Conservation (phyloP, 257 asterid genomes). For the Solanum pennellii region DNA sequence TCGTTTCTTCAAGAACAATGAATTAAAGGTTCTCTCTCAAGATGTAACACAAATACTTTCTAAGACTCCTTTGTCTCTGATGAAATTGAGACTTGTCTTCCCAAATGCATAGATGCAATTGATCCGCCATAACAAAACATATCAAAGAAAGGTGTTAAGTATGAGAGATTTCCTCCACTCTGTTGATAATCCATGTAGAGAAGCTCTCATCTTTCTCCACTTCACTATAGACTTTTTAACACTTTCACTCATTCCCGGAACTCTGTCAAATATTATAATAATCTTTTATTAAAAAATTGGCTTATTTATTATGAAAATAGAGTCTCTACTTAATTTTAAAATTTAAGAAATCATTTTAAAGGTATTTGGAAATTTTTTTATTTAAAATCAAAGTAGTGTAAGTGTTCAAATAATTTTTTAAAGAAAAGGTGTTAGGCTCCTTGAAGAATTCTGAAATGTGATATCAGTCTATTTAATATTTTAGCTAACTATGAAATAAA, state of each 20-base stretch:
- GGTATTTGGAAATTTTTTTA: background rate
- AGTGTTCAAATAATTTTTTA: too few species aligned
- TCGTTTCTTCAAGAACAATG: conserved; percentile 29
- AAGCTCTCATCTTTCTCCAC: conserved; percentile 79
- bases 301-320: background rate
- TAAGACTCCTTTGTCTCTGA: conserved; percentile 38
- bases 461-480: too few species aligned
- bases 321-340: background rate
- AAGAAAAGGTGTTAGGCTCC: too few species aligned
- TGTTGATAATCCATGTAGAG: conserved; percentile 34
- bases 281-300: too few species aligned
- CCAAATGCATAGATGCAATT: conserved; percentile 57
- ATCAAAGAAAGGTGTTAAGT: conserved; percentile 57
- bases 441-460: too few species aligned
- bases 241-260: conserved; percentile 63
- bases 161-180: conserved; percentile 53
- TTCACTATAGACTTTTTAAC: conserved; percentile 33
- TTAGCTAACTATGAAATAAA: too few species aligned
- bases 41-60: conserved; percentile 33
- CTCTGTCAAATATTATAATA: conserved; percentile 40
- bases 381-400: too few species aligned
- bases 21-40: conserved; percentile 52
- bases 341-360: background rate
- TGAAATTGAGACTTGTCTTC: conserved; percentile 44
- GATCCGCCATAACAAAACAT: conserved; percentile 66